Base-by-base conservation (phyloP, 2,329 filamentous ascomycete species). In the Fusarium sambucinum region DNA sequence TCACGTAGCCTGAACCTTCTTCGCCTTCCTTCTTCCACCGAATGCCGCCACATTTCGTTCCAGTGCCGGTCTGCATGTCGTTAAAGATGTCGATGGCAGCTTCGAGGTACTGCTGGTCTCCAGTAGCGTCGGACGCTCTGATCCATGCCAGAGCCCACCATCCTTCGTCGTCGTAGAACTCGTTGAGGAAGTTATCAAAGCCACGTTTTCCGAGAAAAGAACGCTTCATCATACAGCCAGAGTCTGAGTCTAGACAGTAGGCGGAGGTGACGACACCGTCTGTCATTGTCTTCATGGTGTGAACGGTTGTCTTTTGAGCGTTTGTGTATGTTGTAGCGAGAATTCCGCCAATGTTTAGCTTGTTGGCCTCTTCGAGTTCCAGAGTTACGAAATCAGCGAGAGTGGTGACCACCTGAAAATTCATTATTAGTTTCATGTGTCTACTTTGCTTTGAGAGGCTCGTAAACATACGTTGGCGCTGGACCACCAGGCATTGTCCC, bases 401-500 rank as follows among this genome's bases (percentile, higher is more conserved):
- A 5, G 83, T 84, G 0, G 89, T 91, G 61, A 93, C 79, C 59
- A 84, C 51, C 59, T 62, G 35, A 4, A 16, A 38, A 37, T 27
- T 11, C n/a, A 27, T 25, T 62, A 35, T 62, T 62, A 62, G 57
- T 27, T 37, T 38, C 21, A 14, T 33, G n/a, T 45, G 16, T 25
- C 37, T 12, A 25, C 27, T 19, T 16, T 14, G 10, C 33, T 35
- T 19, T 45, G 23, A 19, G 13, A 23, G 30, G 27, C 16, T 35
- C 29, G 29, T 7, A 27, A 62, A 62, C 59, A 30, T 32, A 62
- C 84, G 73, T 92, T 93, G 44, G 86, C 91, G 54, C 85, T 85
- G 73, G 92, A 92, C 91, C 91, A 93, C 91, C 91, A 93, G 10
- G 85, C 83, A 0, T 85, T 84, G 55, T 87, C 78, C 88, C 89